These are phyloP conservation scores for Astragalus membranaceus DNA, from an alignment of 306 rosid genomes.

Conservation along the genomic window DNA sequence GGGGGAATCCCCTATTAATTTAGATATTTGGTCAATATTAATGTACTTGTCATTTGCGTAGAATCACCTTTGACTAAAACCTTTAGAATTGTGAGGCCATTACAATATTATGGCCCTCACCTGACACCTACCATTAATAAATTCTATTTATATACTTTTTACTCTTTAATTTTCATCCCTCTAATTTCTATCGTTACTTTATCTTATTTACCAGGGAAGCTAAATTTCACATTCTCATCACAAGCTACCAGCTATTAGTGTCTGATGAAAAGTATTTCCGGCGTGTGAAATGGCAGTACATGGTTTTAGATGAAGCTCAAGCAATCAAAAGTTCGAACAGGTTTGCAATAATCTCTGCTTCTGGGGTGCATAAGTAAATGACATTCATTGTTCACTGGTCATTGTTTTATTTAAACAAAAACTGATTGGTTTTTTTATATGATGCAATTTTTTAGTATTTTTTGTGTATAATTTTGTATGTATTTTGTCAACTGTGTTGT, in stretches of 20 bases:
- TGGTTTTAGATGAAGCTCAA: constrained; percentile 99
- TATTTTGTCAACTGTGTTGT: background rate
- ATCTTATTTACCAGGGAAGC: constrained; percentile 61
- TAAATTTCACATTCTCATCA: constrained; percentile 88
- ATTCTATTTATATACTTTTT: background rate
- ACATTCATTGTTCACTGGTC: background rate
- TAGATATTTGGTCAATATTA: background rate
- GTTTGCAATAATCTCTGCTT: constrained; percentile 33
- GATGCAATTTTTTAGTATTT: constrained; percentile 5
- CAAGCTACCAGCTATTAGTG: constrained; percentile 95
- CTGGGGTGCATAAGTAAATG: constrained; percentile 2
- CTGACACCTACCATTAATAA: background rate
- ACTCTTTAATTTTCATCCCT: constrained; percentile 7
- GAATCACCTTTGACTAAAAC: background rate
- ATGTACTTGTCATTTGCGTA: constrained; percentile 8
- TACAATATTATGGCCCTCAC: background rate
- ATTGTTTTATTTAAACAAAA: constrained; percentile 5
- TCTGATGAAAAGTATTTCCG: constrained; percentile 79
- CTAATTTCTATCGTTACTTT: constrained; percentile 2
- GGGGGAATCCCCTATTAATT: background rate
- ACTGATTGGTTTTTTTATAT: background rate
- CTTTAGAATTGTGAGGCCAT: constrained; percentile 6
- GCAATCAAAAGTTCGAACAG: constrained; percentile 93
- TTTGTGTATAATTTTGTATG: background rate
- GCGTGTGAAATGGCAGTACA: constrained; percentile 98